Conservation (phyloP, 352 stramenopile genomes). For the Globisporangium radiosum region DNA sequence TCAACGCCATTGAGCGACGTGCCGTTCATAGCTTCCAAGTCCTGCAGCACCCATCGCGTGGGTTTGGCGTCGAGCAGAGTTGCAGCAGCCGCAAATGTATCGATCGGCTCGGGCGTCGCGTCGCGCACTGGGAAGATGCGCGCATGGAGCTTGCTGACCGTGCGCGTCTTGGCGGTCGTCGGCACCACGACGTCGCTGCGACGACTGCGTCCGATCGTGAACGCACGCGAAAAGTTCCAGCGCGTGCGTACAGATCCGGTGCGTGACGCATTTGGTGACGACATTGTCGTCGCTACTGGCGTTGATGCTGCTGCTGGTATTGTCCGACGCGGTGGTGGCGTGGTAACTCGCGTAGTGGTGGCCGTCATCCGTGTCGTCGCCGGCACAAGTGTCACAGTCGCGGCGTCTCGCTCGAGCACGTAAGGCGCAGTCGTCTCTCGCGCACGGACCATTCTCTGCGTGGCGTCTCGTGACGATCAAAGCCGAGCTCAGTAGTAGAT, state of each 20-base stretch:
- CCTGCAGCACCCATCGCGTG: conserved; percentile 69
- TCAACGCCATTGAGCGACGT: conserved; percentile 72
- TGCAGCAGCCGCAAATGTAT: not conserved
- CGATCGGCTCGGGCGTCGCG: not conserved
- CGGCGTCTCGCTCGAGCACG: conserved; percentile 1
- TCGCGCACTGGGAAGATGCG: conserved; percentile 43
- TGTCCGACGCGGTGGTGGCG: not conserved
- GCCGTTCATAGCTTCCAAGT: conserved; percentile 76
- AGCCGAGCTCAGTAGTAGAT: no score
- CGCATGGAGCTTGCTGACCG: conserved; percentile 69
- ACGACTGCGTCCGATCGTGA: conserved; percentile 67
- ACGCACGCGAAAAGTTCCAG: conserved; percentile 47
- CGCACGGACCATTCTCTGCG: not conserved
- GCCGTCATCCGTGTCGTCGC: not conserved
- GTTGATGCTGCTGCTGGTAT: not conserved
- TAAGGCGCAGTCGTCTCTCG: conserved; percentile 2
- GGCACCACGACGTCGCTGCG: conserved; percentile 62
- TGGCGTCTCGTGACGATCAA: not conserved
- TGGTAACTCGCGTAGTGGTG: no score
- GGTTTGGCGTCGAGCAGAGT: conserved; percentile 11
- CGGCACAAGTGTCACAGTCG: not conserved
- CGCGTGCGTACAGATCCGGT: not conserved
- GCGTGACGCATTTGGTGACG: not conserved
- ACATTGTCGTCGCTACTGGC: not conserved
- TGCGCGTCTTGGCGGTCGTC: conserved; percentile 65